phyloP scores from a whole-genome alignment of 306 rosid species.

The Cicer arietinum region DNA sequence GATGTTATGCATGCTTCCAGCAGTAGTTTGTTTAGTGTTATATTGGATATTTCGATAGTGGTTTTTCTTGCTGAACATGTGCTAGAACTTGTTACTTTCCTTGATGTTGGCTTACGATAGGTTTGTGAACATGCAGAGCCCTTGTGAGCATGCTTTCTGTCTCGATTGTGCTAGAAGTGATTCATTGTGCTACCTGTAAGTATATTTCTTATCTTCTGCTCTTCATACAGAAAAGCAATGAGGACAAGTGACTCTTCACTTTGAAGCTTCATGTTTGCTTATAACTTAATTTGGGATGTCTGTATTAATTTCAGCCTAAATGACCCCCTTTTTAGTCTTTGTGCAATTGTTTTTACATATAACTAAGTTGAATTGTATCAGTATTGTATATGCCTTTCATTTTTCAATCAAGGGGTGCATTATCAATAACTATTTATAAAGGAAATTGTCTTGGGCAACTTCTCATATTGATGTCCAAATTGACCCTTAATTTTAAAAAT shows the following conservation, averaged over 20 bases:
- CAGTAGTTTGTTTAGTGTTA: constrained; percentile 27
- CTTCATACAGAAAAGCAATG: constrained; percentile 15
- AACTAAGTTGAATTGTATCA: constrained; percentile 9
- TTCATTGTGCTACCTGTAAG: constrained; percentile 94
- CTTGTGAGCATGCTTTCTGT: constrained; percentile 98
- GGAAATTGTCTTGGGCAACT: too few species aligned
- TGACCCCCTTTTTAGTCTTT: not conserved
- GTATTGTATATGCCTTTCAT: not conserved
- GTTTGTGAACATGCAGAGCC: constrained; percentile 76
- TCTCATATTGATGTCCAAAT: not conserved
- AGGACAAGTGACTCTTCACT: constrained; percentile 11
- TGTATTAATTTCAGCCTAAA: constrained; percentile 26
- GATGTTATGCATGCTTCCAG: constrained; percentile 15
- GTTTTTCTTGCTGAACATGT: constrained; percentile 3
- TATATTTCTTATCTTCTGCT: constrained; percentile 46
- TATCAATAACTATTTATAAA: not conserved
- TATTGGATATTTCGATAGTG: constrained; percentile 7
- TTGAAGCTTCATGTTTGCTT: constrained; percentile 9
- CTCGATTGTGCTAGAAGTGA: constrained; percentile 98
- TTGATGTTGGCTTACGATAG: constrained; percentile 29
- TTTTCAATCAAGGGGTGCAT: constrained; percentile 13
- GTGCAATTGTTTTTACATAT: constrained; percentile 11
- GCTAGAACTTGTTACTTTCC: constrained; percentile 31
- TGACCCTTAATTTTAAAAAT: not conserved
- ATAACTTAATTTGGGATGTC: constrained; percentile 18